A percentile compares a stretch with the other conserved stretches of the same genome.
Evolutionary conservation across 2,329 filamentous ascomycete genomes (phyloP).

Genomic region (Aspergillus candidus): DNA sequence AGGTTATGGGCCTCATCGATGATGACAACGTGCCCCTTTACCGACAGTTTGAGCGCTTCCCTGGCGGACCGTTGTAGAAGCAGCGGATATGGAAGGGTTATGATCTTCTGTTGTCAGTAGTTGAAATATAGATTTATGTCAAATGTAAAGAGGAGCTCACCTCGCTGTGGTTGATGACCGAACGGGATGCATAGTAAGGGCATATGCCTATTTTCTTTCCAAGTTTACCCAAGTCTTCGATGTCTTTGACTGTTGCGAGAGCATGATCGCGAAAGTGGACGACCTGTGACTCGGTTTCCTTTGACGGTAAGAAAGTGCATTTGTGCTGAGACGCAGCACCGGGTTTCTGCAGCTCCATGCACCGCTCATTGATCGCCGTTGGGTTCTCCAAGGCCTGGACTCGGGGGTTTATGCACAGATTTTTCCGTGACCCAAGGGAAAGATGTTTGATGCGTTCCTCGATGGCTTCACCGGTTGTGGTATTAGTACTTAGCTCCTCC

Average conservation of each 20-base stretch:
- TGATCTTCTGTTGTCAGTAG: constrained; percentile 48
- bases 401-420: constrained; percentile 80
- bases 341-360: constrained; percentile 80
- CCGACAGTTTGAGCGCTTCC: constrained; percentile 76
- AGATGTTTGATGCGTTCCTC: constrained; percentile 69
- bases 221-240: constrained; percentile 77
- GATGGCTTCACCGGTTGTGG: constrained; percentile 22
- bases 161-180: constrained; percentile 74
- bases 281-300: constrained; percentile 64
- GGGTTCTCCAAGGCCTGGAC: constrained; percentile 64
- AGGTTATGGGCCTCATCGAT: constrained; percentile 97
- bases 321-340: constrained; percentile 55
- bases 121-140: constrained; percentile 5
- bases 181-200: constrained; percentile 91
- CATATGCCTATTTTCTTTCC: constrained; percentile 77
- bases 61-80: constrained; percentile 80
- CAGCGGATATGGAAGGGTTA: constrained; percentile 87
- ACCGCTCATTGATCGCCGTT: constrained; percentile 87
- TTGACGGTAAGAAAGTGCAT: constrained; percentile 72
- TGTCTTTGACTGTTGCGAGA: constrained; percentile 80
- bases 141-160: constrained; percentile 30
- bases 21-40: constrained; percentile 86
- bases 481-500: constrained; percentile 24
- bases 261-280: constrained; percentile 80
- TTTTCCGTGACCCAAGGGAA: constrained; percentile 78